Evolutionary conservation across 2,329 filamentous ascomycete genomes (phyloP), one percentile per base, ranked within the genome.

Genomic region (Graphiopsis chlorocephala): DNA sequence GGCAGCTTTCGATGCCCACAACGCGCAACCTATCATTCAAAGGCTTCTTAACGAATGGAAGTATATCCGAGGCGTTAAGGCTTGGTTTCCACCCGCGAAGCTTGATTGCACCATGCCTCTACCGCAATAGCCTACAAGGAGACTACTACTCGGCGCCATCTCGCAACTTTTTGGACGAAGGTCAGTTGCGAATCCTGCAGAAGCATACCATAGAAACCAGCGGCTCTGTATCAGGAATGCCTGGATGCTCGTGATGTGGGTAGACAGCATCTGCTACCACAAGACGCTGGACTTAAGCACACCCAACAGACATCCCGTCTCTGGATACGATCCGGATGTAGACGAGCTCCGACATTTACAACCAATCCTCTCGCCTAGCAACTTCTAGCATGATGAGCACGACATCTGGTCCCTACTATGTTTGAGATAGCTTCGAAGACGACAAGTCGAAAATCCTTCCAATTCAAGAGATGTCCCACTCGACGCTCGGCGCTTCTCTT

Each of bases 1-100:
- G 42, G 57, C 67, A 31, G 74, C 72, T 6, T 77, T 77, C 57
- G 71, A 75, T 1, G 68, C 67, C 35, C 75, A 77, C 59, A 75
- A 72, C 58, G 42, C 64, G 4, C 70, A 72, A 64, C 72, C 73
- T 0, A 69, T 75, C 35, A 71, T 73, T 38, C 65, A 71, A 64
- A 73, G 75, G 58, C 52, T 76, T 35, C 31, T 58, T 20, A 58
- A 58, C 15, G 55, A 58, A 33, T 58, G 55, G 55, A 58, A 58
- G 33, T 58, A 58, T 23, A 38, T 58, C 23, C 29, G 55, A 4
- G 33, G 55, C 12, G 55, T 58, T 14, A 58, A 45, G 55, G 55
- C 55, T 23, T 58, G 55, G 55, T 58, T 58, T 25, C 55, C 55
- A 23, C 55, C 55, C 17, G 33, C 55, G 20, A 38, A 58, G 12